These are phyloP conservation scores for Deuterostichococcus epilithicus DNA, from an alignment of 139 green algal species.

Conservation along the genomic window DNA sequence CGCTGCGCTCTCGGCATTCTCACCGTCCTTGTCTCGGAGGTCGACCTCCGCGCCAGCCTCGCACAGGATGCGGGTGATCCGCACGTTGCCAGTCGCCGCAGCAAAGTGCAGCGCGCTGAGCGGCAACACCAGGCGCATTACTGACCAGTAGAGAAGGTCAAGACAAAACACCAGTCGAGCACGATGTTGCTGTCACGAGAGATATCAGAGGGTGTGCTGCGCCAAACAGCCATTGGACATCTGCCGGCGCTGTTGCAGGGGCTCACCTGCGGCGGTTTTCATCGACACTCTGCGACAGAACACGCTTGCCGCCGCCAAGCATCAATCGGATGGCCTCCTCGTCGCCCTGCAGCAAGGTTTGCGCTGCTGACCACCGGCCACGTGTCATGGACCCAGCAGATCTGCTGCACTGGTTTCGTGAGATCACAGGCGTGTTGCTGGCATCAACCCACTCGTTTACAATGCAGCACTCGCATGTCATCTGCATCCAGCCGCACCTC, in stretches of 20 bases:
- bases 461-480: no score
- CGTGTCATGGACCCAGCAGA: no score
- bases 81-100: constrained; percentile 54
- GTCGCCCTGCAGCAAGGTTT: constrained; percentile 53
- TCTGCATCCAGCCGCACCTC: constrained; percentile 36
- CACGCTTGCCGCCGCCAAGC: constrained; percentile 47
- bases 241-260: no score
- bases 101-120: constrained; percentile 79
- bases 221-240: no score
- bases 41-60: constrained; percentile 70
- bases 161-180: no score
- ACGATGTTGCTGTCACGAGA: no score
- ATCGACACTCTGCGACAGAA: constrained; percentile 63
- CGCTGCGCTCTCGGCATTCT: background rate
- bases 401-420: no score
- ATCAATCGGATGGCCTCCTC: constrained; percentile 50
- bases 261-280: constrained; percentile 66
- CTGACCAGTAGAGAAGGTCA: no score
- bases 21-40: constrained; percentile 74
- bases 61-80: constrained; percentile 55
- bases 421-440: no score
- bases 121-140: background rate
- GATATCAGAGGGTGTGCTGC: no score
- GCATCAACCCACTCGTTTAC: no score
- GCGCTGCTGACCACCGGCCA: no score